A percentile compares a stretch with the other conserved stretches of the same genome.
Conservation (phyloP, 208 protist species). For the Porcisia hertigi region DNA sequence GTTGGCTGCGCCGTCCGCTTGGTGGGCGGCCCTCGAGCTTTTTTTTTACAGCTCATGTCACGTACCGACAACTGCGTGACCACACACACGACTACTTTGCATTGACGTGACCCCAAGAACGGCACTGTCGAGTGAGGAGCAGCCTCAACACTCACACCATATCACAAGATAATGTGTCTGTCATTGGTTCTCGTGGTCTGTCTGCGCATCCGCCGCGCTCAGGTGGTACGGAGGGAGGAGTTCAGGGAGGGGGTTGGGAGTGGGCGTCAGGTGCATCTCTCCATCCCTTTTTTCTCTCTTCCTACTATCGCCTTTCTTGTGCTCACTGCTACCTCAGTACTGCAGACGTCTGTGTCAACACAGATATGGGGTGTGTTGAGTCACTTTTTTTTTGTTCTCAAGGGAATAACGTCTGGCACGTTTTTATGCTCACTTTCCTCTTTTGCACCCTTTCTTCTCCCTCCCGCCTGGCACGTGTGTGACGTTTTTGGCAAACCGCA, state of each 20-base stretch:
- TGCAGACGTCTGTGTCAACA: neutral
- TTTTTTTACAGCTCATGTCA: neutral
- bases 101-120: neutral
- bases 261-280: neutral
- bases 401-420: neutral
- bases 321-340: neutral
- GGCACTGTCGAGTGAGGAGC: neutral
- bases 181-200: neutral
- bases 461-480: neutral
- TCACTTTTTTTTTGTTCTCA: neutral
- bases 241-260: neutral
- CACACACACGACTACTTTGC: neutral
- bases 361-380: neutral
- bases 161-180: neutral
- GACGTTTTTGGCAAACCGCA: neutral
- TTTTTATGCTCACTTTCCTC: neutral
- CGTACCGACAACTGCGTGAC: neutral
- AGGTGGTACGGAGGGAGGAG: neutral
- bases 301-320: neutral
- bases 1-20: neutral
- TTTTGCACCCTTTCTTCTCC: neutral
- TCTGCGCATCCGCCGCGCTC: neutral
- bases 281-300: neutral
- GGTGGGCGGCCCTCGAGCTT: neutral
- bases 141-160: neutral